A percentile compares a stretch with the other conserved stretches of the same genome.
phyloP scores from a whole-genome alignment of 495 filamentous ascomycete genomes.

The Umbilicaria muhlenbergii region DNA sequence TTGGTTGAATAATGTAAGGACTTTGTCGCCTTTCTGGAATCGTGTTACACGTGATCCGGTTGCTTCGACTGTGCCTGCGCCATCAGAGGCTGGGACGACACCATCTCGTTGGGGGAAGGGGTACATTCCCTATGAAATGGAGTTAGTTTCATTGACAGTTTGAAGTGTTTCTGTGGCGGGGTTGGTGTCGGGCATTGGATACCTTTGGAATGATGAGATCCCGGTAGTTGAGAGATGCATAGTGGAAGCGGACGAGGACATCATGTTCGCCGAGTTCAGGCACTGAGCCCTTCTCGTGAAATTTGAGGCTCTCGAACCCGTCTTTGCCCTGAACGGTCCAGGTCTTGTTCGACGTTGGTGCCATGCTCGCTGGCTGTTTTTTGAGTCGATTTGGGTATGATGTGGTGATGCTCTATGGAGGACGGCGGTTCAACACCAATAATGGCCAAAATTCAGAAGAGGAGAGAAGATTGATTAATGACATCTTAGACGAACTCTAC shows the following conservation, averaged over 20 bases:
- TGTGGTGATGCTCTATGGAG: too few species aligned
- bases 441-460: too few species aligned
- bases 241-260: conserved; percentile 61
- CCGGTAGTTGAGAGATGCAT: conserved; percentile 68
- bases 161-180: not conserved
- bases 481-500: not conserved
- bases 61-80: conserved; percentile 54
- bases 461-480: not conserved
- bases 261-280: conserved; percentile 52
- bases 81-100: conserved; percentile 62
- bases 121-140: conserved; percentile 39
- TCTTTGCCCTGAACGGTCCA: conserved; percentile 42
- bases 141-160: not conserved
- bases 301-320: conserved; percentile 46
- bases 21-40: conserved; percentile 57
- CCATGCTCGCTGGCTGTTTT: conserved; percentile 18
- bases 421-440: too few species aligned
- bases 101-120: conserved; percentile 42
- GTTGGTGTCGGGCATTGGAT: conserved; percentile 1
- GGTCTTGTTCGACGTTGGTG: conserved; percentile 42
- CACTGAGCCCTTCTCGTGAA: conserved; percentile 33
- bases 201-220: conserved; percentile 64
- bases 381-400: not conserved
- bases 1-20: conserved; percentile 70
- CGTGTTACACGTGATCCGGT: conserved; percentile 50